phyloP scores from a whole-genome alignment of 2,329 filamentous ascomycete genomes.

The Epichloe baconii region DNA sequence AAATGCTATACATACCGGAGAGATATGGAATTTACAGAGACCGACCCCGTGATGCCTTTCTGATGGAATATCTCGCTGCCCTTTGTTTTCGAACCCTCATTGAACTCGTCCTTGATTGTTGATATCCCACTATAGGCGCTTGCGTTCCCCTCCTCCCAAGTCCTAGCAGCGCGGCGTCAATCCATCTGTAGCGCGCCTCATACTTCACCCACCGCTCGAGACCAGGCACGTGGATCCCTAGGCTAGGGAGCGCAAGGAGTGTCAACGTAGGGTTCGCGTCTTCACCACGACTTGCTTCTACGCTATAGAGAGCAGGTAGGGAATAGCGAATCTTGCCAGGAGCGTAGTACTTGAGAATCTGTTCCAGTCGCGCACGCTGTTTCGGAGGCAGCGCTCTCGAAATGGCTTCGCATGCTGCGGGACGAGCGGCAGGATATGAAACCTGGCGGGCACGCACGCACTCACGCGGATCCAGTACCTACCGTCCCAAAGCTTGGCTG shows the following conservation, averaged over 20 bases:
- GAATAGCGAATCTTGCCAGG: constrained; percentile 43
- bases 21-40: neutral
- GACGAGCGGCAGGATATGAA: constrained; percentile 34
- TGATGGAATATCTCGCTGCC: neutral
- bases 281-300: constrained; percentile 15
- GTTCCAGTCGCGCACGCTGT: constrained; percentile 23
- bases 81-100: neutral
- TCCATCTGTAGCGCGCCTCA: constrained; percentile 36
- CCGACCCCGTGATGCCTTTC: neutral
- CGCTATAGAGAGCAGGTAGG: constrained; percentile 39
- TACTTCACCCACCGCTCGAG: constrained; percentile 35
- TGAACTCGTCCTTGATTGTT: neutral
- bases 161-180: constrained; percentile 29
- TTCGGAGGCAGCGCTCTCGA: constrained; percentile 27
- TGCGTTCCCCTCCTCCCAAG: constrained; percentile 5
- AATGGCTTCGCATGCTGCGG: constrained; percentile 33
- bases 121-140: neutral
- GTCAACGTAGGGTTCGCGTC: constrained; percentile 17
- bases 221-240: constrained; percentile 34
- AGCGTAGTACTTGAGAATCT: constrained; percentile 34
- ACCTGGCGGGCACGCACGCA: constrained; percentile 26
- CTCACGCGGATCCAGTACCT: constrained; percentile 46
- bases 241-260: constrained; percentile 39
- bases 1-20: neutral
- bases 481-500: constrained; percentile 38